Evolutionary conservation across 2,329 filamentous ascomycete species (phyloP), one percentile per base, ranked within the genome.

Genomic region (Cytospora mali): DNA sequence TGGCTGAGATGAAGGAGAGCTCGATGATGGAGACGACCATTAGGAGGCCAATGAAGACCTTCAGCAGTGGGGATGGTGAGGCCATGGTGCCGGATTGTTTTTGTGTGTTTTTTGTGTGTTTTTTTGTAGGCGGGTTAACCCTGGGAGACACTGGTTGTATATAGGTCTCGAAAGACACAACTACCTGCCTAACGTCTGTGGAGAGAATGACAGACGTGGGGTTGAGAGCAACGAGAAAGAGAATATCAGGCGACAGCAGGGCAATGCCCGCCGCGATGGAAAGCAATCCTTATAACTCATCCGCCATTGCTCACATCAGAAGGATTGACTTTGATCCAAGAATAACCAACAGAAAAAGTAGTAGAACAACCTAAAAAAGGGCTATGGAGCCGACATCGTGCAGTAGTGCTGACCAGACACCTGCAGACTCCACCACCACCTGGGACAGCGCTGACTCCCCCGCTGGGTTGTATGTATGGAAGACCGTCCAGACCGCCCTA

Each of bases 11-110:
- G 35, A 79, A 72, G 46, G 71, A 69, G 25, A 80, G 64, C 65
- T 78, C 75, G 66, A 80, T 72, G 58, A 73, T 69, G 14, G 75
- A 73, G 60, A 76, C 75, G 48, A 75, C 66, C 62, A 73, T 68
- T 23, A 79, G 70, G 10, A 79, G 64, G 33, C 68, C 68, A 16
- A 78, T 63, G 28, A 69, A 66, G 49, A 70, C 55, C 21, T 62
- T 66, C 48, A 74, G 65, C 7, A 66, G 60, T 14, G 66, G 18
- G 2, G 64, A 62, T 4, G 63, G 58, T 25, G 57, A 31, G 6
- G 64, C 11, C 66, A 69, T 69, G 16, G 56, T 39, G 48, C 21
- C 21, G 27, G 25, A 2, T 33, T 35, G 3, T 50, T 60, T 11
- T 6, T n/a, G 10, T 10, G 21, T 31, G 27, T 16, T 14, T 27